These are phyloP conservation scores for Erythrophleum ivorense DNA, from an alignment of 331 rosid genomes.

Conservation along the genomic window DNA sequence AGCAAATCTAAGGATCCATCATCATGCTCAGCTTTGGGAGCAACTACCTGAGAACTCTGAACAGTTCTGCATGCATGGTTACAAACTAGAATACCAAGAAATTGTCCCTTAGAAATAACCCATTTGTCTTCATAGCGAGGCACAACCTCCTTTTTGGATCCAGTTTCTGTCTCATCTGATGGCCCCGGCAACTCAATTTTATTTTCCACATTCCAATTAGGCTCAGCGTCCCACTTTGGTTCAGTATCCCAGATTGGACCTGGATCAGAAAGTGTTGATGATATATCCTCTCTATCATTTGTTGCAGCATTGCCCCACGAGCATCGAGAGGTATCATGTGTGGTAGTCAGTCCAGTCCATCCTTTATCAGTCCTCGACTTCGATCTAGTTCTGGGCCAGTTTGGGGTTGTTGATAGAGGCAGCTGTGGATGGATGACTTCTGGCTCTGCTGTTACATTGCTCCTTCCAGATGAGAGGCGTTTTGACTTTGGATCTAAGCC, in stretches of 20 bases:
- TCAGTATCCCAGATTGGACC: conserved; percentile 99
- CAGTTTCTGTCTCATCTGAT: conserved; percentile 65
- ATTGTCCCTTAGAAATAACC: conserved; percentile 82
- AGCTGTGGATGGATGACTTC: conserved; percentile 94
- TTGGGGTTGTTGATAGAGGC: conserved; percentile 93
- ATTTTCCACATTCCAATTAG: conserved; percentile 88
- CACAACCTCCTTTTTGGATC: conserved; percentile 61
- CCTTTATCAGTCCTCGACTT: conserved; percentile 92
- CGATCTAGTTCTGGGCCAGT: conserved; percentile 98
- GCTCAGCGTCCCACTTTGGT: conserved; percentile 93
- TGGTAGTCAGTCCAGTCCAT: conserved; percentile 88
- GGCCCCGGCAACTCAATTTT: conserved; percentile 94
- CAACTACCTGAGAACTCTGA: conserved; percentile 96
- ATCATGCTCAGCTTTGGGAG: conserved; percentile 91
- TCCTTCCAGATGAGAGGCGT: conserved; percentile 84
- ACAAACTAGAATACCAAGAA: conserved; percentile 91
- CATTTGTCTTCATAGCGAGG: conserved; percentile 76
- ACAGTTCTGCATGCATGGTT: conserved; percentile 97
- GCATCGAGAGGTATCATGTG: conserved; percentile 78
- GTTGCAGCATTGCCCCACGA: conserved; percentile 79
- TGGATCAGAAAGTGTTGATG: conserved; percentile 96
- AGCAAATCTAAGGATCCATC: conserved; percentile 83
- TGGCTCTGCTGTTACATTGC: conserved; percentile 84
- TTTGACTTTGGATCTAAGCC: conserved; percentile 96
- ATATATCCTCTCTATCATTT: conserved; percentile 93